Percentiles rank a stretch among this genome's conserved stretches.
These are phyloP conservation scores for Nakaseomyces nivariensis DNA, from an alignment of 1,139 yeast genomes.

Conservation along the genomic window DNA sequence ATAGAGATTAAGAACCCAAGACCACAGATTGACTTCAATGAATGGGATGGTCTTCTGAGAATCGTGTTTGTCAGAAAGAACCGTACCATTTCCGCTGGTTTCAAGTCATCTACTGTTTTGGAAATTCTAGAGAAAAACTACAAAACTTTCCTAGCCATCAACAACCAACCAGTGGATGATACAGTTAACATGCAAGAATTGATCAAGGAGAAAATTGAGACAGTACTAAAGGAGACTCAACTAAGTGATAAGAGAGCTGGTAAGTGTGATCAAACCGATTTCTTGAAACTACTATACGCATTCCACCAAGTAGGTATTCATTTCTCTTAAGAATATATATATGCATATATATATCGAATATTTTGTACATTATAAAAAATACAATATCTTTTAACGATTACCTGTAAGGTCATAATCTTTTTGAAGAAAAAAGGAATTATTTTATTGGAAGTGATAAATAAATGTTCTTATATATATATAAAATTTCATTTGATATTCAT, in stretches of 20 bases:
- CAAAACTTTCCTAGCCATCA: slow-evolving; percentile 62
- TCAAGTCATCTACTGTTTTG: slow-evolving; percentile 72
- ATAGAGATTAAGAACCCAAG: slow-evolving; percentile 86
- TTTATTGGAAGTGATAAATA: no score
- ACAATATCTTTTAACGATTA: neutral
- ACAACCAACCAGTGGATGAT: slow-evolving; percentile 33
- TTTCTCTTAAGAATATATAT: slow-evolving; percentile 51
- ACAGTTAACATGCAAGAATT: slow-evolving; percentile 41
- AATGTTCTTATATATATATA: neutral
- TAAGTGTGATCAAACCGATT: slow-evolving; percentile 91
- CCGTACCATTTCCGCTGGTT: slow-evolving; percentile 87
- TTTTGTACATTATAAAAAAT: neutral
- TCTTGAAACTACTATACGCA: slow-evolving; percentile 74
- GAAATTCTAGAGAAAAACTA: slow-evolving; percentile 84
- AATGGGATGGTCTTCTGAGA: slow-evolving; percentile 94
- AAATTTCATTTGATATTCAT: neutral
- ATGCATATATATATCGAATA: neutral
- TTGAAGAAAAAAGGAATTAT: no score
- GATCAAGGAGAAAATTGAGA: slow-evolving; percentile 45
- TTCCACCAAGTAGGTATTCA: slow-evolving; percentile 97
- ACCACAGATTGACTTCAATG: slow-evolving; percentile 84
- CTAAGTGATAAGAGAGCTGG: slow-evolving; percentile 83
- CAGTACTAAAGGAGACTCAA: slow-evolving; percentile 69
- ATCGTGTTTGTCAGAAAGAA: slow-evolving; percentile 89
- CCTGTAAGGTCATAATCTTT: neutral